These are phyloP conservation scores for Rhizopus stolonifer DNA, from an alignment of 371 early-diverging fungal genomes.

Conservation along the genomic window DNA sequence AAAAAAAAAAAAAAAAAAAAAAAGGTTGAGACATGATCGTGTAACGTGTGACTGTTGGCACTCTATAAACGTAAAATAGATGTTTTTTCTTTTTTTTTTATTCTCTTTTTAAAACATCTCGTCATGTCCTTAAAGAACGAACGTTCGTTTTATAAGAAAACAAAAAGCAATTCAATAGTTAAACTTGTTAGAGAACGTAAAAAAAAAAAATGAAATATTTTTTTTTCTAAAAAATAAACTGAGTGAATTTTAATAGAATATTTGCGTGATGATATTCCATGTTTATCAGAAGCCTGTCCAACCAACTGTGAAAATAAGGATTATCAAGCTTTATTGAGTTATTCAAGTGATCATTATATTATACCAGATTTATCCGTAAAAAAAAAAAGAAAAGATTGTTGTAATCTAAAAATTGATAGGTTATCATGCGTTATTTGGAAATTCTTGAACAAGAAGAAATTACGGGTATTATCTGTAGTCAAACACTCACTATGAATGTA, in stretches of 20 bases:
- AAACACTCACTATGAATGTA: slow-evolving; percentile 68
- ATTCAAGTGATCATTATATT: slow-evolving; percentile 47
- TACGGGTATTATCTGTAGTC: slow-evolving; percentile 62
- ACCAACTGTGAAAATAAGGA: slow-evolving; percentile 27
- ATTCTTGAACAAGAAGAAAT: slow-evolving; percentile 61
- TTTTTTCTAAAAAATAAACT: not conserved
- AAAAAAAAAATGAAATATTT: not conserved
- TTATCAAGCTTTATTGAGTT: slow-evolving; percentile 41
- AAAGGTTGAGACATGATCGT: not conserved
- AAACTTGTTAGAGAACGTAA: slow-evolving; percentile 64
- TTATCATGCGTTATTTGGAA: slow-evolving; percentile 58
- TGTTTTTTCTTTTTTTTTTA: slow-evolving; percentile 1
- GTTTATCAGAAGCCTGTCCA: slow-evolving; percentile 51
- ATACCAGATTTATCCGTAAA: slow-evolving; percentile 59
- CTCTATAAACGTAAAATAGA: too few relatives aligned
- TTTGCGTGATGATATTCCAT: slow-evolving; percentile 65
- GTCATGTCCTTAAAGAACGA: slow-evolving; percentile 31
- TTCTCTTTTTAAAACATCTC: not conserved
- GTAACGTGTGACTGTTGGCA: too few relatives aligned
- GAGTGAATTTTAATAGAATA: slow-evolving; percentile 41
- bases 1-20: too few relatives aligned
- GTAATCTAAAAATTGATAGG: slow-evolving; percentile 28
- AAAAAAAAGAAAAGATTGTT: not conserved
- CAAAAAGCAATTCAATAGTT: slow-evolving; percentile 56
- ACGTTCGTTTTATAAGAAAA: slow-evolving; percentile 52